Evolutionary conservation across 2,329 filamentous ascomycete species (phyloP), one percentile per base, ranked within the genome.

Genomic region (Pyrenochaeta sp.): DNA sequence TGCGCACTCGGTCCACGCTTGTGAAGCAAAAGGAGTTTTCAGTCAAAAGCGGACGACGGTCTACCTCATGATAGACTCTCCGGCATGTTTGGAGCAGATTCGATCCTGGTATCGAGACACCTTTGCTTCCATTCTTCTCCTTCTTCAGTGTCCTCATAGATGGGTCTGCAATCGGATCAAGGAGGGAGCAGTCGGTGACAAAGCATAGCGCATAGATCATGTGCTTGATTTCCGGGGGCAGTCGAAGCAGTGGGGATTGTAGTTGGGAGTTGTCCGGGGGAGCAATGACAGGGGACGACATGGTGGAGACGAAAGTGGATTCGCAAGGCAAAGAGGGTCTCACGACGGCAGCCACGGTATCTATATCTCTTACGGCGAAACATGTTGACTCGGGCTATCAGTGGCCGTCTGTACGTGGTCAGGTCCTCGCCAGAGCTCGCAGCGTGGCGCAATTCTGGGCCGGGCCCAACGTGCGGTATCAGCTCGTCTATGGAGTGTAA

Each of bases 21-120:
- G 66, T 71, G 53, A 74, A 74, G 27, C 60, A 55, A 49, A 74
- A 73, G 8, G 48, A 60, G 46, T 73, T 74, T 3, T 59, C 54
- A 5, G 60, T 38, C 47, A 67, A 71, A 1, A 73, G 46, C 8
- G 59, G 48, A 13, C 59, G 57, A 30, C 61, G 41, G 37, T 70
- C 61, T 15, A 51, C 51, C 42, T 73, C 69, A 39, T 58, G 54
- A 41, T 72, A 65, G 17, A 69, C 43, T 21, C 62, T 51, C 22
- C 65, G 65, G 43, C 70, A 74, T 11, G 69, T 72, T 26, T 61
- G 67, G 6, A 73, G 55, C 10, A 74, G 52, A n/a, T 57, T 47
- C 4, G 61, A 38, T 7, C 61, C 57, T n/a, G 66, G 11, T 27
- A 44, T 21, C 19, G 32, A 7, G 14, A n/a, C 7, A 29, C 29